phyloP scores from a whole-genome alignment of 2,329 filamentous ascomycete species.

The Xylogone sp. region DNA sequence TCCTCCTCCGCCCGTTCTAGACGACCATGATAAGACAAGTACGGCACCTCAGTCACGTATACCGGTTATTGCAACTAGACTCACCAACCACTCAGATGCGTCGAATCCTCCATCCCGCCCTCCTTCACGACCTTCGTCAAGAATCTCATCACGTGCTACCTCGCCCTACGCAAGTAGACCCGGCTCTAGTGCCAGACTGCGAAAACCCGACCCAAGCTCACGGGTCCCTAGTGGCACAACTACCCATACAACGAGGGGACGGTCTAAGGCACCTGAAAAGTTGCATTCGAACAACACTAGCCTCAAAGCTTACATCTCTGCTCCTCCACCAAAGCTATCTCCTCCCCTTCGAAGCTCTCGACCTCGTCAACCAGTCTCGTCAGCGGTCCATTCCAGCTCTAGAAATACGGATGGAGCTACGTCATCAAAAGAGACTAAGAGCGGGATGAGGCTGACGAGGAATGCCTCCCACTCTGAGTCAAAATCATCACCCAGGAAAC shows the following conservation, averaged over 20 bases:
- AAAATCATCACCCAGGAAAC: conserved; percentile 42
- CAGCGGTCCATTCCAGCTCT: conserved; percentile 68
- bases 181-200: conserved; percentile 28
- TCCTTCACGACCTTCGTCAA: too few relatives aligned
- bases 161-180: conserved; percentile 47
- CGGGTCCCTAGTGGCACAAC: conserved; percentile 31
- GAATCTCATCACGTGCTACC: conserved; percentile 53
- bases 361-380: conserved; percentile 74
- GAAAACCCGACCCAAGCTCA: conserved; percentile 20
- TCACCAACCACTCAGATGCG: conserved; percentile 39
- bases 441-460: conserved; percentile 25
- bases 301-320: conserved; percentile 71
- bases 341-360: conserved; percentile 77
- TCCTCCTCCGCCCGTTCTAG: conserved; percentile 20
- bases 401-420: conserved; percentile 44
- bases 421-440: conserved; percentile 18
- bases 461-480: conserved; percentile 18
- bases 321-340: conserved; percentile 68
- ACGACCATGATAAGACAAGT: conserved; percentile 4
- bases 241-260: conserved; percentile 27
- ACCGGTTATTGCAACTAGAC: conserved; percentile 20
- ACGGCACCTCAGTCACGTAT: conserved; percentile 18
- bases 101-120: conserved; percentile 51
- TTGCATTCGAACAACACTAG: conserved; percentile 42
- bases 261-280: conserved; percentile 16